Evolutionary conservation across 495 filamentous ascomycete species (phyloP).

Genomic region (Penicillium coffeae): DNA sequence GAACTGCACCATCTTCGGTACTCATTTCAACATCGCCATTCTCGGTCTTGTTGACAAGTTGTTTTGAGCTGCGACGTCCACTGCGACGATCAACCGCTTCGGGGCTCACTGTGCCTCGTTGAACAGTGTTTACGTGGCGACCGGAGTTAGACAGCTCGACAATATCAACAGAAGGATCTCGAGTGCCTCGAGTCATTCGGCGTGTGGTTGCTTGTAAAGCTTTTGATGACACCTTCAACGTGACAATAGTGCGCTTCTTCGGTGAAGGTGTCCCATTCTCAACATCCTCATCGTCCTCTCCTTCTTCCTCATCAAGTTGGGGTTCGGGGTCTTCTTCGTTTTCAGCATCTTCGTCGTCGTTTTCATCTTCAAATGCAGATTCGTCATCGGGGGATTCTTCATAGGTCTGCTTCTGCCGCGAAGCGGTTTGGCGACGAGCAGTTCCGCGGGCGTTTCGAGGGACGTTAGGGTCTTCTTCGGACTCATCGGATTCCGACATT

Average conservation of each 20-base stretch:
- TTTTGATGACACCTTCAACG: constrained; percentile 40
- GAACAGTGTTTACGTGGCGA: constrained; percentile 41
- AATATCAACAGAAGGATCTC: constrained; percentile 56
- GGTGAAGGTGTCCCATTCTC: constrained; percentile 13
- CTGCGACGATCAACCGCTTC: constrained; percentile 35
- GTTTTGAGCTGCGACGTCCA: constrained; percentile 27
- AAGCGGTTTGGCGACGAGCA: constrained; percentile 59
- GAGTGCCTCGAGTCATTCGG: constrained; percentile 56
- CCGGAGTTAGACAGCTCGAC: constrained; percentile 73
- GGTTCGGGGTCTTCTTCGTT: constrained; percentile 8
- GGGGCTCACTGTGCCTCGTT: not conserved
- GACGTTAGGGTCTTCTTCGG: constrained; percentile 60
- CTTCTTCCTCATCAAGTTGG: constrained; percentile 34
- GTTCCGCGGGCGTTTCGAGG: constrained; percentile 67
- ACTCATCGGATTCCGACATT: constrained; percentile 58
- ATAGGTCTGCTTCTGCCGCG: not conserved
- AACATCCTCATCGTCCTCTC: constrained; percentile 31
- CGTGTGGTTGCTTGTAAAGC: constrained; percentile 30
- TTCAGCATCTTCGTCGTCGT: not conserved
- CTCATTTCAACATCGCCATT: constrained; percentile 40
- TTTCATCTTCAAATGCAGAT: constrained; percentile 8
- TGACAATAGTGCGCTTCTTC: constrained; percentile 38
- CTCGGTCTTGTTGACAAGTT: constrained; percentile 13
- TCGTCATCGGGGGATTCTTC: not conserved
- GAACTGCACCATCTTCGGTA: constrained; percentile 29